Base-by-base conservation (phyloP, 768 basidiomycete species). In the Imleria badia region DNA sequence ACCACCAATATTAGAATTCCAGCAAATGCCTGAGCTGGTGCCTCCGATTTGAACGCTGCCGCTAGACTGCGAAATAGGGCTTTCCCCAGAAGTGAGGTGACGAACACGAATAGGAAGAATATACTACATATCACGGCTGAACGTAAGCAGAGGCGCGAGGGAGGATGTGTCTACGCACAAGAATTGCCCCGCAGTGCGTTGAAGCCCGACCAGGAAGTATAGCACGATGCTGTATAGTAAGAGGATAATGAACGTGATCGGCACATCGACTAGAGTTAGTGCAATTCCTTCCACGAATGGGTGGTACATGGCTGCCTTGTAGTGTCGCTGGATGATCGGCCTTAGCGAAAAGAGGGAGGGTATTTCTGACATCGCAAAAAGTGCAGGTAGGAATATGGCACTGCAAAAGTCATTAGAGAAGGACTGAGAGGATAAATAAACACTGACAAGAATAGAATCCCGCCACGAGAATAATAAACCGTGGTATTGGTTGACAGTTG, bases 371-470 rank as follows among this genome's bases (percentile, higher is more conserved):
- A 87, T 81, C 14, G 80, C 74, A 3, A 78, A 75, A 22, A 89
- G 66, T 0, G 81, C 83, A 5, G 80, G 72, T 56, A 87, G 83
- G 14, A 88, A 75, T 6, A 86, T 67, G 2, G 85, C 68, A 49
- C 85, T 86, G 45, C 1, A 20, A 35, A 26, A 15, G 1, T 13
- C 33, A 31, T 58, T 6, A 50, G 48, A 45, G 23, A 26, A 40
- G 9, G 5, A 38, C 4, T 15, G 0, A 22, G 13, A 35, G 1
- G 22, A 23, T 0, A 3, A 0, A 36, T 0, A 19, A 35, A 5
- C n/a, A 75, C 81, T 31, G 60, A 86, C 81, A 93, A 90, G 80
- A 91, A 92, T 14, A 93, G 75, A 33, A 89, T 78, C 65, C 91
- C 91, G n/a, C 91, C 91, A 22, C 91, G 82, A 34, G 87, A 85